phyloP scores from a whole-genome alignment of 78 protist species.

The Guillardia theta region DNA sequence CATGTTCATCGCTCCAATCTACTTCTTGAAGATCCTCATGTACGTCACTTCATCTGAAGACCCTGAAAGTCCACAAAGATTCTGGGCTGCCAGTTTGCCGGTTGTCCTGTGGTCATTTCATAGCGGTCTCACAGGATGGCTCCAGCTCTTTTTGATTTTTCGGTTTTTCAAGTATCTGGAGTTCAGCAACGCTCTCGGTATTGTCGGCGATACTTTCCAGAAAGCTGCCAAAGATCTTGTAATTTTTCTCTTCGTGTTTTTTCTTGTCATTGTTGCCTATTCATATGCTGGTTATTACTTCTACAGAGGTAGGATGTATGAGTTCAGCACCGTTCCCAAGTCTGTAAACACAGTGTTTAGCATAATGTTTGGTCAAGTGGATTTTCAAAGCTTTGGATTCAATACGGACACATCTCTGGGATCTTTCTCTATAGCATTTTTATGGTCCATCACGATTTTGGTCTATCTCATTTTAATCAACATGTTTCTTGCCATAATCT shows the following conservation, averaged over 20 bases:
- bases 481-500: not conserved
- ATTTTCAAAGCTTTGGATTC: not conserved
- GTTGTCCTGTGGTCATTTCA: not conserved
- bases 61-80: not conserved
- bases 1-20: not conserved
- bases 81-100: not conserved
- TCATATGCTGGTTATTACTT: not conserved
- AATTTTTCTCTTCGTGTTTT: not conserved
- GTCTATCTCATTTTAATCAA: not conserved
- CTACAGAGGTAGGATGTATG: not conserved
- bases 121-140: not conserved
- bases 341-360: not conserved
- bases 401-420: not conserved
- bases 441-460: not conserved
- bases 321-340: not conserved
- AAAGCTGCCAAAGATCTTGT: not conserved
- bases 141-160: not conserved
- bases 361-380: not conserved
- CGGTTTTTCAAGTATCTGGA: not conserved
- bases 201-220: not conserved
- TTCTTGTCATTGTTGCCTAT: not conserved
- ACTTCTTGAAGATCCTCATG: not conserved
- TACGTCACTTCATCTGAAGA: not conserved
- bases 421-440: not conserved
- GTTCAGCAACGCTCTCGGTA: not conserved